These are phyloP conservation scores for Cenchrus fungigraminus DNA, from an alignment of 176 grass and related monocot species.

Conservation along the genomic window DNA sequence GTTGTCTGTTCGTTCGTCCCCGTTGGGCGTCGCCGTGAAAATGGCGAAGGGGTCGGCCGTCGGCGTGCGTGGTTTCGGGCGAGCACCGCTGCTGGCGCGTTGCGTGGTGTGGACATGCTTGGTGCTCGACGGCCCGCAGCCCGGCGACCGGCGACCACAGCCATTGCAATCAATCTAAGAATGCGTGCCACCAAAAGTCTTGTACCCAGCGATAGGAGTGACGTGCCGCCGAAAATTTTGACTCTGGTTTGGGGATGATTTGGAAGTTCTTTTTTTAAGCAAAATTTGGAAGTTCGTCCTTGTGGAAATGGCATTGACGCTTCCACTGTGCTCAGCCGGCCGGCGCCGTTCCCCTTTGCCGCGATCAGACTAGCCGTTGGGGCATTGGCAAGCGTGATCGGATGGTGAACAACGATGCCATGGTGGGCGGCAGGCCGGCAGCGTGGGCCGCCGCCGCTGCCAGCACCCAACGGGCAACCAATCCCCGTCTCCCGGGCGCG, in stretches of 20 bases:
- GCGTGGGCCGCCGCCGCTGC: background rate
- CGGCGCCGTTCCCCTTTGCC: background rate
- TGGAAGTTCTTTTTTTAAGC: no score
- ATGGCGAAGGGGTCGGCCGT: background rate
- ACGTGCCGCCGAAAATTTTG: no score
- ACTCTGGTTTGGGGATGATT: no score
- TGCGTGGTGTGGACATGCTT: no score
- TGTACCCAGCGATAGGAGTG: no score
- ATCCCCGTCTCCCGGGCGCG: conserved; percentile 5
- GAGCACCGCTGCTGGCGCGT: background rate
- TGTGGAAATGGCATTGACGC: no score
- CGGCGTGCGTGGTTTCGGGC: background rate
- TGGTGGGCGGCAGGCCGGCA: background rate
- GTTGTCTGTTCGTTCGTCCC: background rate
- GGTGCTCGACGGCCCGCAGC: background rate
- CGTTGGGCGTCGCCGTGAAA: background rate
- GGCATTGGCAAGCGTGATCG: background rate
- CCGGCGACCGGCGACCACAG: no score
- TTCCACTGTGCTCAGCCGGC: background rate
- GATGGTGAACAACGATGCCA: background rate
- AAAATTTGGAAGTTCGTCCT: no score
- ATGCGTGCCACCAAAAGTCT: no score
- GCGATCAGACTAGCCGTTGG: conserved; percentile 47
- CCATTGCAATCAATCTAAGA: no score
- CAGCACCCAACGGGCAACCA: background rate